Base-by-base conservation (phyloP, 495 filamentous ascomycete species). In the Annulohypoxylon maeteangense region DNA sequence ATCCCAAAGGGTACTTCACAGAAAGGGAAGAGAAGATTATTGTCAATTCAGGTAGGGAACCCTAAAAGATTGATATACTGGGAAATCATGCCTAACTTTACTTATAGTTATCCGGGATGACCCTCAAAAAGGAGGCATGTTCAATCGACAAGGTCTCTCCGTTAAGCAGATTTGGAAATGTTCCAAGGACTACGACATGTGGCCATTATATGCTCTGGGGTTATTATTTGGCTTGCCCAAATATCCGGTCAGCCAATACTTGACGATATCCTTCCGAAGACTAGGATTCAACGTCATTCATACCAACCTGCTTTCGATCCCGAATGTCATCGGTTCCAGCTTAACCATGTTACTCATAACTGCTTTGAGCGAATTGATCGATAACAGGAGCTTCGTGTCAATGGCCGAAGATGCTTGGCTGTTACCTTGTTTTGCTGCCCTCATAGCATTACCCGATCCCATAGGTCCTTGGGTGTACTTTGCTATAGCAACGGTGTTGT, bases 221-320 rank as follows among this genome's bases (percentile, higher is more conserved):
- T 62, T 93, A 7, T 77, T 79, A 0, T 90, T 87, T 79, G 80
- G 87, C 62, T 86, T 91, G 23, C 90, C 91, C 0, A 81, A 81
- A 51, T 81, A 83, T 0, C 87, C 90, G 0, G 82, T 84, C 16
- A 79, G 70, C 8, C 81, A 80, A 45, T 94, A 93, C 63, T 83
- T 93, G 47, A 92, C 90, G 6, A 80, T 93, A 2, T 82, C 87
- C n/a, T 79, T 92, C 31, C 82, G 84, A 57, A 81, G 83, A 0
- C 79, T 92, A 1, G 89, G 89, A 3, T 93, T 92, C 79, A 81
- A 82, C 59, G 90, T 89, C n/a, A 91, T 93, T 75, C 74, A 90
- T 58, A 87, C 87, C 10, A 93, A 92, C 54, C 34, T 74, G 6
- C 58, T 74, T 23, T 63, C 62, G 25, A 74, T 74, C 31, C 71